Evolutionary conservation across 805 yeast species (phyloP), one percentile per base, ranked within the genome.

Genomic region (Candida ipomoeae): DNA sequence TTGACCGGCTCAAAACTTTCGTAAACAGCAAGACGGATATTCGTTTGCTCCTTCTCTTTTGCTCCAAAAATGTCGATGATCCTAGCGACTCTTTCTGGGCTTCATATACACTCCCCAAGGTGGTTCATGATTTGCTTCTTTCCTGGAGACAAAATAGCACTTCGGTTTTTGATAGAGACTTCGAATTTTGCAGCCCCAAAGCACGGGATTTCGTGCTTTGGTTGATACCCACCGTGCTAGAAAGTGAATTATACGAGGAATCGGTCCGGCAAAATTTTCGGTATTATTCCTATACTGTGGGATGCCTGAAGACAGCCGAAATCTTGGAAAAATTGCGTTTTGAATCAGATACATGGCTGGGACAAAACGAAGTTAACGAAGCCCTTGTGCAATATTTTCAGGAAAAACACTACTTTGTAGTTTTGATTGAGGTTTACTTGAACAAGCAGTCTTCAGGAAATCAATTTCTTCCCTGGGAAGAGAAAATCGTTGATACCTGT

Each of bases 361-460:
- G 48, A 35, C 54, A 54, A 23, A 50, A 46, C 21, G 44, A 42
- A 11, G 18, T 26, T 2, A 57, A 51, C 41, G 51, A 52, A 11
- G 71, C 32, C 15, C 45, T 57, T 29, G 21, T 49, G 31, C 33
- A 21, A 6, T 44, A 41, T 36, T 54, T 57, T n/a, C 35, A 47
- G n/a, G 7, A 29, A 2, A 11, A 45, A 1, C 32, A 48, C 3
- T 17, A 17, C 32, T 37, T n/a, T 17, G 39, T 52, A 3, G 49
- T 36, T 6, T 41, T 48, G 29, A 48, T 57, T 18, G 50, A 50
- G 6, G 21, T 57, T 8, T 52, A 34, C 42, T 23, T 26, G 6
- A 26, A 52, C 11, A 52, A 55, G 31, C 58, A 50, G 17, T 31
- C 44, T 1, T 48, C 48, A 6, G 53, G 46, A 14, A 50, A 55